These are phyloP conservation scores for Xylariaceae sp. DNA, from an alignment of 2,329 filamentous ascomycete genomes.

Conservation along the genomic window DNA sequence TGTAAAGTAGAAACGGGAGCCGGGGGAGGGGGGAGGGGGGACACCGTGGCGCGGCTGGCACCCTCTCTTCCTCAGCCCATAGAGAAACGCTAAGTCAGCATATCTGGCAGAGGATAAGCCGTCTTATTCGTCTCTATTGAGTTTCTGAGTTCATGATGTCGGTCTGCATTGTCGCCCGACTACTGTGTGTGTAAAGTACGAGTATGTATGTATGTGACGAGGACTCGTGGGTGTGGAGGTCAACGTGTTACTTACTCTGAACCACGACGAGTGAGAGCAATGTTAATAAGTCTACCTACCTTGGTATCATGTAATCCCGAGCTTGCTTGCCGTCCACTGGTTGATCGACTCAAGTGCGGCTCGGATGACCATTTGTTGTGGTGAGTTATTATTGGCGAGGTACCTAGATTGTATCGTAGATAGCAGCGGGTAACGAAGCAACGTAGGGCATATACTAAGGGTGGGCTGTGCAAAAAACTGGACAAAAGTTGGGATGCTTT, in stretches of 20 bases:
- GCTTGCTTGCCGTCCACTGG: not conserved
- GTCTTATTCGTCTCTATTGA: not conserved
- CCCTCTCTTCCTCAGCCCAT: not conserved
- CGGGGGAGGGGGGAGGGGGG: too few species aligned
- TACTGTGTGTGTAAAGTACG: not conserved
- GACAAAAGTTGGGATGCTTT: not conserved
- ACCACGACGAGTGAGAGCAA: not conserved
- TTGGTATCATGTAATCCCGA: not conserved
- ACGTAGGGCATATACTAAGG: not conserved
- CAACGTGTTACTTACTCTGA: not conserved
- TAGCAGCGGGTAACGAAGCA: too few species aligned
- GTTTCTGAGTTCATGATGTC: not conserved
- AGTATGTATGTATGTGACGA: not conserved
- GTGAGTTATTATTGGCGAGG: not conserved
- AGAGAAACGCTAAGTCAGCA: not conserved
- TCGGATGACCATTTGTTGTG: not conserved
- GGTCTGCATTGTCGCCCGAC: not conserved
- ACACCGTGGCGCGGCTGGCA: not conserved
- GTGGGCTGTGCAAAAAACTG: not conserved
- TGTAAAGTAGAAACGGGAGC: not conserved
- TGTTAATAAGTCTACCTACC: not conserved
- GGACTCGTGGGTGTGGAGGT: not conserved
- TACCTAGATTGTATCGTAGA: too few species aligned
- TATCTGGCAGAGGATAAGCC: not conserved
- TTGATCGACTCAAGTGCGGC: not conserved